Percentiles rank a stretch among this genome's conserved stretches.
Evolutionary conservation across 495 filamentous ascomycete species (phyloP).

Genomic region (Neurospora discreta): DNA sequence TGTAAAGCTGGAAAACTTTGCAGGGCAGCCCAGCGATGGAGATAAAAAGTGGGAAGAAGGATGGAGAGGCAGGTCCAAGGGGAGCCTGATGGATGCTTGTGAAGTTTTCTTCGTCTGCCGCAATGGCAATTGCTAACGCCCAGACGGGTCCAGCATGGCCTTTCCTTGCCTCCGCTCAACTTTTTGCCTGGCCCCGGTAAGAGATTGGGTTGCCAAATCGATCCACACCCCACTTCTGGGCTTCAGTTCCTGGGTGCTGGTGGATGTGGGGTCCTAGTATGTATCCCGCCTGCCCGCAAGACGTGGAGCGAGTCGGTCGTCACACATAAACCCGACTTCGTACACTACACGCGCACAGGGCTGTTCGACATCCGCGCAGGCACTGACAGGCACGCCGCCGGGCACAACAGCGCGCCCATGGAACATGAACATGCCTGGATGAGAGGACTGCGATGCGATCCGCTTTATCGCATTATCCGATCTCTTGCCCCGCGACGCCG

Average conservation of each 20-base stretch:
- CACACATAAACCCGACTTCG: too few species aligned
- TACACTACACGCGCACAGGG: not conserved
- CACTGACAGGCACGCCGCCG: not conserved
- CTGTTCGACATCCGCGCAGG: not conserved
- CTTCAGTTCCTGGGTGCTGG: not conserved
- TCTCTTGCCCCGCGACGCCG: not conserved
- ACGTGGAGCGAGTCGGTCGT: too few species aligned
- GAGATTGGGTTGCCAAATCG: conserved; percentile 9
- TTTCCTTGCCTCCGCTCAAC: conserved; percentile 1
- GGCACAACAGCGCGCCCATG: not conserved
- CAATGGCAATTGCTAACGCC: conserved; percentile 1
- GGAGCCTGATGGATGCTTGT: not conserved
- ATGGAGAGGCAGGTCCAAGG: not conserved
- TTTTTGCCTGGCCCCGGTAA: conserved; percentile 1
- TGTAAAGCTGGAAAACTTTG: conserved; percentile 1
- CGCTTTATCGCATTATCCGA: not conserved
- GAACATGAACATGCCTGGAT: too few species aligned
- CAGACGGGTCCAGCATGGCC: conserved; percentile 1
- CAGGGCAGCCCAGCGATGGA: not conserved
- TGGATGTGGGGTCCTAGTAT: not conserved
- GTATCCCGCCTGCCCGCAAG: not conserved
- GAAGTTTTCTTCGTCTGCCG: not conserved
- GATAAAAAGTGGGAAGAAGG: not conserved
- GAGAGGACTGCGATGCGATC: too few species aligned
- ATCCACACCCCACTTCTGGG: not conserved